Evolutionary conservation across 1,284 basidiomycete genomes (phyloP), one percentile per base, ranked within the genome.

Genomic region (Austroboletus novae-zelandiae): DNA sequence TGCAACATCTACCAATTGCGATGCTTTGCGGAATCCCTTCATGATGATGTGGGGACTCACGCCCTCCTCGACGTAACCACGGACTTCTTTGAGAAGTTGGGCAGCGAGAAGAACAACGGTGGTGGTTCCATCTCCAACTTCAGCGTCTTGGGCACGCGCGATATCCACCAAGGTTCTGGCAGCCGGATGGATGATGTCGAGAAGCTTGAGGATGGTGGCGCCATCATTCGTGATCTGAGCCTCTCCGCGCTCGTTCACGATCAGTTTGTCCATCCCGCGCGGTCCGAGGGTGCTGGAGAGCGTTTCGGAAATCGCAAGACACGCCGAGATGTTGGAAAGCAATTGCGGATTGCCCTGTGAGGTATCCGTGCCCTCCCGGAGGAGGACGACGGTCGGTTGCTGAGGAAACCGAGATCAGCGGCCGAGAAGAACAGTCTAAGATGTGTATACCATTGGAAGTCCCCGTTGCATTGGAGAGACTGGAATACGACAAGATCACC

Each of bases 161-260:
- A 98, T 98, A 67, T 99, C 96, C 47, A 98, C 96, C 46, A 99
- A 78, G 23, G 94, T 97, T 64, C 93, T 85, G 30, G 96, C 96
- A 43, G 96, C 96, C 42, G 96, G 96, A 71, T 99, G 96, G 9
- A 99, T 89, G 66, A 99, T 97, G 61, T 98, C 96, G 54, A 99
- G 83, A 43, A 99, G 79, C 71, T 97, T 97, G 64, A 99, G 79
- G 63, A 99, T 97, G 48, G 96, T 98, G 40, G 96, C 96, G 50
- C 96, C 96, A 81, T 98, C 96, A 70, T 98, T 96, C 27, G 95
- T 98, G 68, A 99, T 99, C 73, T 97, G 95, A 15, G 96, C 93
- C 58, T 96, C 87, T 48, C 96, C 95, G 51, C 94, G 85, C 58
- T 92, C 88, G 57, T 86, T 86, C 2, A 96, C 91, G 58, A 95